A percentile compares a stretch with the other conserved stretches of the same genome.
Conservation (phyloP, 495 filamentous ascomycete species). For the Tuber aestivum region DNA sequence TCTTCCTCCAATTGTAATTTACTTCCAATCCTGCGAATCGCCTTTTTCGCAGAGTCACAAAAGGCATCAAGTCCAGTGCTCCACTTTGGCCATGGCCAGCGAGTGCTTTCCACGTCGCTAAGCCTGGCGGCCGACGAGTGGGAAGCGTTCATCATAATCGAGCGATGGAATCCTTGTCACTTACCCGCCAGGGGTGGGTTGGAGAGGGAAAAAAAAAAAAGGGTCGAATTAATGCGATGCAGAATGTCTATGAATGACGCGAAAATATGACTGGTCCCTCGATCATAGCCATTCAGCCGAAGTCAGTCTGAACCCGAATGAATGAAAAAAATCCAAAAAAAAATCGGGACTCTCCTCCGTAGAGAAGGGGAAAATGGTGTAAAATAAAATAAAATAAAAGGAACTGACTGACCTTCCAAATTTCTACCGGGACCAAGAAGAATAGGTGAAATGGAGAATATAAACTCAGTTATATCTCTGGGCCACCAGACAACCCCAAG, state of each 20-base stretch:
- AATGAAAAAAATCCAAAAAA: constrained; percentile 22
- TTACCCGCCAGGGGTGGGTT: constrained; percentile 8
- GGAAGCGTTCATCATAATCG: constrained; percentile 18
- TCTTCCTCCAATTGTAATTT: constrained; percentile 35
- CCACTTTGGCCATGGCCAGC: constrained; percentile 36
- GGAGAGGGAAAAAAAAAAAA: constrained; percentile 23
- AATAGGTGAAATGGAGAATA: constrained; percentile 13
- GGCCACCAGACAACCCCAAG: neutral
- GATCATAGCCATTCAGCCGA: constrained; percentile 18
- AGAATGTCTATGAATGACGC: constrained; percentile 16
- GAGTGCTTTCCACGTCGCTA: constrained; percentile 31
- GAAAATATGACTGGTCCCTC: constrained; percentile 14
- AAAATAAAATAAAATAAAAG: neutral
- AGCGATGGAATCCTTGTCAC: neutral
- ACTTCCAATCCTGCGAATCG: constrained; percentile 38
- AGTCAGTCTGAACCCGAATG: constrained; percentile 21
- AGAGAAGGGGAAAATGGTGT: constrained; percentile 6
- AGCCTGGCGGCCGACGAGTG: constrained; percentile 38
- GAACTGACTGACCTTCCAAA: constrained; percentile 4
- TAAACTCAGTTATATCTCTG: neutral
- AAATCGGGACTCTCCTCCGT: constrained; percentile 29
- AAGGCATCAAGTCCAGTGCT: constrained; percentile 36
- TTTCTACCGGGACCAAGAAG: constrained; percentile 28
- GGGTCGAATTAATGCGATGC: constrained; percentile 27
- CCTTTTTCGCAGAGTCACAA: constrained; percentile 36